Evolutionary conservation across 2,329 filamentous ascomycete species (phyloP), one percentile per base, ranked within the genome.

Genomic region (Ceratocystis lukuohia): DNA sequence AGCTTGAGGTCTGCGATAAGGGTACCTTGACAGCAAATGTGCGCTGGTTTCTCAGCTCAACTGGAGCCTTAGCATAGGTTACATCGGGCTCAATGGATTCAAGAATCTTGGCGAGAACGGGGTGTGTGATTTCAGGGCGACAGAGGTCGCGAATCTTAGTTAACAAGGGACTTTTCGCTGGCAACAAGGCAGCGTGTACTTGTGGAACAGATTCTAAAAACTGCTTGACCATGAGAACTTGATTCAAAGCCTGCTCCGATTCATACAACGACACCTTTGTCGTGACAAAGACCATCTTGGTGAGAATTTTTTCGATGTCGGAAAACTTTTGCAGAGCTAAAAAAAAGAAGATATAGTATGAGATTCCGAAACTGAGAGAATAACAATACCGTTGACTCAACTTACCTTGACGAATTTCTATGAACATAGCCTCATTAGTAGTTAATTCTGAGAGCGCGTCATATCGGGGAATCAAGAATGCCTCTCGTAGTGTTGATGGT

Each of bases 21-120:
- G 15, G 1, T 72, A 86, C 84, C 77, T 88, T 94, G 41, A 97
- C 87, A 25, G 93, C 93, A 76, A 95, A 96, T 0, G 88, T 89
- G 69, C 93, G 82, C 73, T 97, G 93, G 69, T 96, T 96, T 15
- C 92, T 84, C 66, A 96, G 79, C 69, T 96, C 93, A 3, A 97
- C 80, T 0, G 94, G 88, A 25, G 87, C 84, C 61, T 82, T 89
- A 67, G 89, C 88, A 70, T 88, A 95, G 0, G 81, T 83, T 0
- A 91, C 89, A 72, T 96, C 89, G 7, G 88, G 82, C 69, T 97
- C 94, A 70, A 99, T 86, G 0, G 84, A 84, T 15, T 79, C 76
- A 57, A 82, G 77, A 64, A 99, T 91, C 1, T 88, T 75, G 1
- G 81, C 76, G 57, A 86, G 78, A 2, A 93, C 81, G 0, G 80